A percentile compares a stretch with the other conserved stretches of the same genome.
These are phyloP conservation scores for Monosporascus sp. DNA, from an alignment of 2,329 filamentous ascomycete genomes.

Conservation along the genomic window DNA sequence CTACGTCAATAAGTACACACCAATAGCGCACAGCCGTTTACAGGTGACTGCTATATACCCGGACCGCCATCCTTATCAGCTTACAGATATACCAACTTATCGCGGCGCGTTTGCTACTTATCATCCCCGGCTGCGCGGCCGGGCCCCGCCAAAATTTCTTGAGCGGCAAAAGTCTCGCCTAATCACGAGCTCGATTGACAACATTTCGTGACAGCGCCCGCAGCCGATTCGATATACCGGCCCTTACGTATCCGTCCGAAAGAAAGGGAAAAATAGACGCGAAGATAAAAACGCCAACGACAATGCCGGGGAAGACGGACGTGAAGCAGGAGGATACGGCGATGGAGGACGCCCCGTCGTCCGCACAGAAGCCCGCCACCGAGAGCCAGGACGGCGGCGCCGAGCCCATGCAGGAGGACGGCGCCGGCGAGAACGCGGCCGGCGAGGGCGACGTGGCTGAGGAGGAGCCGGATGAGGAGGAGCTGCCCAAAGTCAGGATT, in stretches of 20 bases:
- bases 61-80: too few relatives aligned
- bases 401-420: conserved; percentile 26
- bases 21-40: too few relatives aligned
- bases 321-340: conserved; percentile 15
- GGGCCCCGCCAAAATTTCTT: conserved; percentile 2
- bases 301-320: conserved; percentile 21
- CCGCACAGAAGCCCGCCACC: conserved; percentile 27
- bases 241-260: neutral
- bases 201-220: neutral
- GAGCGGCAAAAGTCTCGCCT: neutral
- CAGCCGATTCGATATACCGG: neutral
- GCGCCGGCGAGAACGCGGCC: conserved; percentile 22
- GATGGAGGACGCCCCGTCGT: conserved; percentile 26
- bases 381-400: conserved; percentile 40
- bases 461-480: conserved; percentile 41
- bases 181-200: neutral
- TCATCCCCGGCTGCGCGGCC: too few relatives aligned
- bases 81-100: too few relatives aligned
- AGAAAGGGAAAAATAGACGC: neutral
- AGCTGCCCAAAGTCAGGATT: conserved; percentile 55
- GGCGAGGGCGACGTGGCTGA: conserved; percentile 32
- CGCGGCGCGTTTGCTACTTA: too few relatives aligned
- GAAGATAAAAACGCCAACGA: neutral
- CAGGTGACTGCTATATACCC: too few relatives aligned
- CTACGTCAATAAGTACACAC: too few relatives aligned